Evolutionary conservation across 129 eudicot genomes (phyloP), one percentile per base, ranked within the genome.

Genomic region (Escallonia rubra): DNA sequence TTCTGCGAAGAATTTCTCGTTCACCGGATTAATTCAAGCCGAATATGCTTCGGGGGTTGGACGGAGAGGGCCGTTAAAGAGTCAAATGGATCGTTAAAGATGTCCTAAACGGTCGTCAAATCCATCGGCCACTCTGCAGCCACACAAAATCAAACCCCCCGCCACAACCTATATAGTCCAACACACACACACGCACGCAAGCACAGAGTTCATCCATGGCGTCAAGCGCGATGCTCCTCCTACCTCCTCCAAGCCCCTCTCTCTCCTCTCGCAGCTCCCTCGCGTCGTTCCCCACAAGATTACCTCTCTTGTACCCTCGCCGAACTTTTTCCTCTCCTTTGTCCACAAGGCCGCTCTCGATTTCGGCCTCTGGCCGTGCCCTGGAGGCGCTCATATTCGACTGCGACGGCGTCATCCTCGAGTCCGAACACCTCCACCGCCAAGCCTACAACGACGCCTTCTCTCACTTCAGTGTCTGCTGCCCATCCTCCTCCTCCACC

Each of bases 361-460:
- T 72, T 42, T 76, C 85, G n/a, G 85, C 70, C 9, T 63, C 83
- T 67, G 44, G 81, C 8, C 68, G 85, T 0, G 80, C 90, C n/a
- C 78, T 93, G 61, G 70, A 89, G 69, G 95, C 99, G n/a, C 84
- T 89, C 4, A 86, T 93, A 43, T 93, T 93, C 73, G 99, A 93
- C 61, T 93, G 99, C 78, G 96, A 93, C 57, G 99, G 99, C 67
- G 99, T 93, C 4, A 93, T 89, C 48, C 73, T 93, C 10, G 99
- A 93, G 79, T 93, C 99, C 2, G 99, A 93, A 53, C 90, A 93
- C 75, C 77, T 93, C 60, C 99, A 93, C 51, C 90, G 99, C 48
- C 95, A 89, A 79, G 99, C 99, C 63, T 93, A 93, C 70, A 93
- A 93, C 59, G 89, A 89, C 11, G 99, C 99, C 34, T 93, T 93